phyloP scores from a whole-genome alignment of 2,329 filamentous ascomycete genomes.

The Monilinia fructicola region DNA sequence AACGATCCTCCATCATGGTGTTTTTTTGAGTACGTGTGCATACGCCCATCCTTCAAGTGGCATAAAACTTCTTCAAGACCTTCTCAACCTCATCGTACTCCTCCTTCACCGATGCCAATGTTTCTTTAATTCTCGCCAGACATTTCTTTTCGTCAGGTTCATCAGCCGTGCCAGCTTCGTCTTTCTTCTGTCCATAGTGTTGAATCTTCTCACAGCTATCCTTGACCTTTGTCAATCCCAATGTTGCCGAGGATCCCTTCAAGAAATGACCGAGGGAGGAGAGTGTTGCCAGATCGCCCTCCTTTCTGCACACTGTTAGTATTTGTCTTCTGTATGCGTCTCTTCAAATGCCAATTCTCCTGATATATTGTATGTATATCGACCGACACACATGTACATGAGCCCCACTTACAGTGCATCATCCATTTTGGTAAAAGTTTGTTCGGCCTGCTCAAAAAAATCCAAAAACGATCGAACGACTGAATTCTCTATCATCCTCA shows the following conservation, averaged over 20 bases:
- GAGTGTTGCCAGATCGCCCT: conserved; percentile 69
- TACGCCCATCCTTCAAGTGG: conserved; percentile 20
- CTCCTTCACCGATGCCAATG: conserved; percentile 67
- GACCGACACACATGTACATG: conserved; percentile 30
- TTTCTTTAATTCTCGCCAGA: conserved; percentile 67
- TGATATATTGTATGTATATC: conserved; percentile 4
- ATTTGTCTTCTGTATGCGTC: conserved; percentile 17
- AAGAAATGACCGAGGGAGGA: conserved; percentile 91
- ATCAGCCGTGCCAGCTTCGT: conserved; percentile 67
- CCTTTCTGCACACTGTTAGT: conserved; percentile 50
- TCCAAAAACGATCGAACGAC: conserved; percentile 79
- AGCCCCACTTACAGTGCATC: conserved; percentile 66
- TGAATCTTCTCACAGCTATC: conserved; percentile 97
- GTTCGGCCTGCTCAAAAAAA: conserved; percentile 92
- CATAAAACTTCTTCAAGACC: conserved; percentile 56
- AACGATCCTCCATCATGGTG: conserved; percentile 26
- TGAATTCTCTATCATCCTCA: conserved; percentile 82
- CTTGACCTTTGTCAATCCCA: conserved; percentile 86
- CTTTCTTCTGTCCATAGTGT: conserved; percentile 81
- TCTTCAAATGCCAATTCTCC: conserved; percentile 4
- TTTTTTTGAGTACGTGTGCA: conserved; percentile 5
- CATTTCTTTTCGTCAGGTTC: conserved; percentile 67
- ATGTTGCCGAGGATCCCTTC: conserved; percentile 93
- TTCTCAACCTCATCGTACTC: conserved; percentile 75
- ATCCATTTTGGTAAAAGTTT: conserved; percentile 86